Evolutionary conservation across 441 rosid species (phyloP).

Genomic region (Omphalea diandra): DNA sequence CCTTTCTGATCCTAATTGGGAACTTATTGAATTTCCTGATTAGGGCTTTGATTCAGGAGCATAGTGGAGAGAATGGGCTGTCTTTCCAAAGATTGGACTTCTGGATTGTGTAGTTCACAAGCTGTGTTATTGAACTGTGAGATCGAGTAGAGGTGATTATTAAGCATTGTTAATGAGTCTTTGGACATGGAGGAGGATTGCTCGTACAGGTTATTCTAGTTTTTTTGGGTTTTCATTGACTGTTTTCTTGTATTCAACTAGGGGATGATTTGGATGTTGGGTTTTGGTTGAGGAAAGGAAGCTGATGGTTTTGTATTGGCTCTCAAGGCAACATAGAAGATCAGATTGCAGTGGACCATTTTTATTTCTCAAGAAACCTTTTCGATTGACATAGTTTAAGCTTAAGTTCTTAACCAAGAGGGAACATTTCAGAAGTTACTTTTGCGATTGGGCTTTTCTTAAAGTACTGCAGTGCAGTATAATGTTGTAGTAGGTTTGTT

Average conservation of each 20-base stretch:
- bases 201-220: conserved; percentile 15
- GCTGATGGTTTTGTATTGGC: conserved; percentile 33
- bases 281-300: conserved; percentile 25
- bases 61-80: conserved; percentile 22
- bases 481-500: conserved; percentile 15
- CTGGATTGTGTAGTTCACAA: conserved; percentile 25
- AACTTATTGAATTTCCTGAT: conserved; percentile 29
- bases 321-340: conserved; percentile 28
- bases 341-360: conserved; percentile 31
- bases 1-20: conserved; percentile 35
- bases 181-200: conserved; percentile 49
- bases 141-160: conserved; percentile 22
- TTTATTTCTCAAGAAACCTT: conserved; percentile 35
- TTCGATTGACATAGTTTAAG: conserved; percentile 35
- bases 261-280: conserved; percentile 35
- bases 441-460: conserved; percentile 8
- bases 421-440: conserved; percentile 11
- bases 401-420: conserved; percentile 17
- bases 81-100: conserved; percentile 25
- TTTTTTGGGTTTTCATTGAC: conserved; percentile 19
- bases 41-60: conserved; percentile 33
- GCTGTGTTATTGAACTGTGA: conserved; percentile 24
- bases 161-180: conserved; percentile 22
- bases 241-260: conserved; percentile 16
- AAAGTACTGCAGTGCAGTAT: conserved; percentile 20